Conservation (phyloP, 2,329 filamentous ascomycete genomes). For the Aspergillus arachidicola region DNA sequence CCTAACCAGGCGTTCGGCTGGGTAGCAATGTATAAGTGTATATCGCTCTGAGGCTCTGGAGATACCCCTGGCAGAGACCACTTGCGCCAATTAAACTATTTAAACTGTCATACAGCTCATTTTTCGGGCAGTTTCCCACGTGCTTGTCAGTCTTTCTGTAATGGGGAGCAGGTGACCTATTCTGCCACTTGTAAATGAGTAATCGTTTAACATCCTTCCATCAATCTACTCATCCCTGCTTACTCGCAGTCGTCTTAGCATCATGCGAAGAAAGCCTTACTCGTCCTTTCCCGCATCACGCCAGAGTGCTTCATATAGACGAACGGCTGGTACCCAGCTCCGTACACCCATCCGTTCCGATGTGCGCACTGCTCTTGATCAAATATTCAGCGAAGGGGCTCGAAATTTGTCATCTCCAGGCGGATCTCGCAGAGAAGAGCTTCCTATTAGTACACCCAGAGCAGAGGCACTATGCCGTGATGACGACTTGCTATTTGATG, state of each 20-base stretch:
- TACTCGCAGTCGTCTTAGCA: neutral
- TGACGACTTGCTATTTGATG: constrained; percentile 45
- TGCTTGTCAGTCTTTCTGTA: neutral
- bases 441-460: neutral
- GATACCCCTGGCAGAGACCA: neutral
- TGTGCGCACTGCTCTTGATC: constrained; percentile 22
- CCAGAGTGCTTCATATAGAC: constrained; percentile 14
- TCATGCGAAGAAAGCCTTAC: constrained; percentile 23
- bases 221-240: neutral
- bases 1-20: neutral
- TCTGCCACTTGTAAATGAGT: neutral
- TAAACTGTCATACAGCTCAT: neutral
- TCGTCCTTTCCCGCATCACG: constrained; percentile 12
- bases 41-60: neutral
- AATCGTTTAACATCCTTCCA: neutral
- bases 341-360: constrained; percentile 8
- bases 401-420: constrained; percentile 16
- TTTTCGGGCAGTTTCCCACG: neutral
- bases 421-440: constrained; percentile 1
- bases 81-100: neutral
- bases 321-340: constrained; percentile 6
- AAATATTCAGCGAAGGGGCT: constrained; percentile 28
- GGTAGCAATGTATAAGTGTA: neutral
- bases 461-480: constrained; percentile 14
- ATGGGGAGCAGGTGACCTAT: neutral